A percentile compares a stretch with the other conserved stretches of the same genome.
Conservation (phyloP, 306 rosid genomes). For the Glycine tomentella region DNA sequence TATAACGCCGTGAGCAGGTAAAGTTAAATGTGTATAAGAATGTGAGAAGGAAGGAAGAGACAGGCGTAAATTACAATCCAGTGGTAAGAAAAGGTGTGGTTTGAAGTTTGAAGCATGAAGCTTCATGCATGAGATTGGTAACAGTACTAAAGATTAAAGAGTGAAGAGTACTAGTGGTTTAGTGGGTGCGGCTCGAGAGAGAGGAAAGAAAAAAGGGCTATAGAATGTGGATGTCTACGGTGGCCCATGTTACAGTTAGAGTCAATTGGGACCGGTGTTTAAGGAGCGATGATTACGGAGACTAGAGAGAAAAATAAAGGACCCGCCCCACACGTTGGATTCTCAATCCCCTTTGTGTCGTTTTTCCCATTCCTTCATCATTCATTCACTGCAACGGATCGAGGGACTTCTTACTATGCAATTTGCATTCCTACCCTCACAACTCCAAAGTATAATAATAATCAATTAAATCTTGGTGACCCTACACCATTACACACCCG, state of each 20-base stretch:
- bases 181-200: conserved; percentile 72
- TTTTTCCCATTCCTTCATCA: neutral
- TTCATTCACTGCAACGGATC: no score
- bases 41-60: neutral
- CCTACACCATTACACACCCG: conserved; percentile 55
- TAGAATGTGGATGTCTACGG: neutral
- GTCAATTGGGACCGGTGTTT: conserved; percentile 42
- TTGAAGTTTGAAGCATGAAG: neutral
- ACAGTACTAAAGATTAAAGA: neutral
- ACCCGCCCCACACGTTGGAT: conserved; percentile 48
- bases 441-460: no score
- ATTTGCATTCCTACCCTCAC: no score
- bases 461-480: no score
- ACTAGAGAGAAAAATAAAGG: conserved; percentile 13
- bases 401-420: no score
- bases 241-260: conserved; percentile 52
- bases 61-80: conserved; percentile 26
- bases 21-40: neutral
- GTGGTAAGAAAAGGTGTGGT: conserved; percentile 28
- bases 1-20: neutral
- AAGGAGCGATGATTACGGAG: conserved; percentile 76
- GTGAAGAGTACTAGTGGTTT: neutral
- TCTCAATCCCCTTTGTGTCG: neutral
- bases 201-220: neutral
- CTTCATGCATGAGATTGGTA: neutral